phyloP scores from a whole-genome alignment of 2,329 filamentous ascomycete species.

The Fusarium nygamai region DNA sequence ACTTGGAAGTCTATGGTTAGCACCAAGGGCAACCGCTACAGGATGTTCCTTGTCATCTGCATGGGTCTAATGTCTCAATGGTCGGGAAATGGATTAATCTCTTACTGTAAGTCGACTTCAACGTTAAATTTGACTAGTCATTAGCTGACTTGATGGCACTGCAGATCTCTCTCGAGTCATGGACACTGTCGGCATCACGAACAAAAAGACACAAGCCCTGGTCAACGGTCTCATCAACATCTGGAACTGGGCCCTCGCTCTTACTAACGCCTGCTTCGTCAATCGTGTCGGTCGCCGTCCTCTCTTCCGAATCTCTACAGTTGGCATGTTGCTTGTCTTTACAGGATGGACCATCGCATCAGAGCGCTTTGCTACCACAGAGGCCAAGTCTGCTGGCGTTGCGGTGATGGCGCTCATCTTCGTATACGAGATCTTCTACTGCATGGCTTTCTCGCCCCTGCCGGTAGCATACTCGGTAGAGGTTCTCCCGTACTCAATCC shows the following conservation, averaged over 20 bases:
- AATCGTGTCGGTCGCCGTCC: slow-evolving; percentile 45
- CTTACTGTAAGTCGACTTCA: slow-evolving; percentile 40
- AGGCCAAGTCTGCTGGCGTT: slow-evolving; percentile 42
- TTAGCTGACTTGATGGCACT: neutral
- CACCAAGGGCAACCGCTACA: slow-evolving; percentile 46
- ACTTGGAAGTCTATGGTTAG: slow-evolving; percentile 46
- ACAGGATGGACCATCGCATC: slow-evolving; percentile 50
- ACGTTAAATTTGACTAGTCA: too few relatives aligned
- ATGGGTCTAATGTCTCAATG: slow-evolving; percentile 57
- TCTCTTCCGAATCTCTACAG: slow-evolving; percentile 46
- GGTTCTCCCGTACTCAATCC: slow-evolving; percentile 62
- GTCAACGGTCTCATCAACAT: slow-evolving; percentile 45
- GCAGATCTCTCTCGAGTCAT: slow-evolving; percentile 26
- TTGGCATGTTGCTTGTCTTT: slow-evolving; percentile 47
- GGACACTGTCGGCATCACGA: slow-evolving; percentile 29
- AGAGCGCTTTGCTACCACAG: slow-evolving; percentile 45
- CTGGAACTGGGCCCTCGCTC: slow-evolving; percentile 42
- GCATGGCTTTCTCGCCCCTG: slow-evolving; percentile 64
- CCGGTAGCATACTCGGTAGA: slow-evolving; percentile 62
- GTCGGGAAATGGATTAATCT: slow-evolving; percentile 49
- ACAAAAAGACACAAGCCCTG: slow-evolving; percentile 42
- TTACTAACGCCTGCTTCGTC: slow-evolving; percentile 42
- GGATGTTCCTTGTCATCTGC: slow-evolving; percentile 52
- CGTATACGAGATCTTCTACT: slow-evolving; percentile 57
- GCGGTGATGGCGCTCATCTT: slow-evolving; percentile 51